These are phyloP conservation scores for Typha latifolia DNA, from an alignment of 176 grass and related monocot species.

Conservation along the genomic window DNA sequence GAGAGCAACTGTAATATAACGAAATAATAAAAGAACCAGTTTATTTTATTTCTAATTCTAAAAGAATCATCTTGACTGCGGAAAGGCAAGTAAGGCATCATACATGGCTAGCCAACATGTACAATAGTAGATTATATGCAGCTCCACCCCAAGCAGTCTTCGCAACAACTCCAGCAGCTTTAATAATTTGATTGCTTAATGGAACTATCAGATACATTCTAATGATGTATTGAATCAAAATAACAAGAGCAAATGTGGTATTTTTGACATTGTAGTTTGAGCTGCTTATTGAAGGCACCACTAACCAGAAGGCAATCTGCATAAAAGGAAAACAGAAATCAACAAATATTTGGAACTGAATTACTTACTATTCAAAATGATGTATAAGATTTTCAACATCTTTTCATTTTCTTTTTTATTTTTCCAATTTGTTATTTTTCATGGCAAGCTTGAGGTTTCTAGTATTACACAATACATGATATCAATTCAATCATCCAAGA, in stretches of 20 bases:
- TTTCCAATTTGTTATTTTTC: too few species aligned
- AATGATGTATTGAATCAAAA: constrained; percentile 64
- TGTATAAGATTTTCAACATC: too few species aligned
- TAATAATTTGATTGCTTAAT: constrained; percentile 67
- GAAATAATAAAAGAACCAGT: background rate
- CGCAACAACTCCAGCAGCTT: constrained; percentile 69
- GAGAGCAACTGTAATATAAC: background rate
- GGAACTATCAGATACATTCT: constrained; percentile 74
- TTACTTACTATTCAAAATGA: background rate
- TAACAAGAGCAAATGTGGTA: constrained; percentile 53
- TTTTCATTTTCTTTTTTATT: too few species aligned
- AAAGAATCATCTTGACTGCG: background rate
- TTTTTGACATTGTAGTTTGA: constrained; percentile 45
- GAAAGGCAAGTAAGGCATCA: background rate
- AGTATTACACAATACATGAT: too few species aligned
- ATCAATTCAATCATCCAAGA: too few species aligned
- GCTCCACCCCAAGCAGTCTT: constrained; percentile 92
- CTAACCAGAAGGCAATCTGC: constrained; percentile 58
- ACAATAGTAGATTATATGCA: constrained; percentile 87
- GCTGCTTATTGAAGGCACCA: constrained; percentile 54
- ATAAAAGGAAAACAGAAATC: background rate
- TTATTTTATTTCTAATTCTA: background rate
- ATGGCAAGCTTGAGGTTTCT: too few species aligned
- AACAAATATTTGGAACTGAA: background rate
- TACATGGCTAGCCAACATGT: constrained; percentile 98